phyloP scores from a whole-genome alignment of 192 early-diverging fungal species.

The Spinellus fusiger region DNA sequence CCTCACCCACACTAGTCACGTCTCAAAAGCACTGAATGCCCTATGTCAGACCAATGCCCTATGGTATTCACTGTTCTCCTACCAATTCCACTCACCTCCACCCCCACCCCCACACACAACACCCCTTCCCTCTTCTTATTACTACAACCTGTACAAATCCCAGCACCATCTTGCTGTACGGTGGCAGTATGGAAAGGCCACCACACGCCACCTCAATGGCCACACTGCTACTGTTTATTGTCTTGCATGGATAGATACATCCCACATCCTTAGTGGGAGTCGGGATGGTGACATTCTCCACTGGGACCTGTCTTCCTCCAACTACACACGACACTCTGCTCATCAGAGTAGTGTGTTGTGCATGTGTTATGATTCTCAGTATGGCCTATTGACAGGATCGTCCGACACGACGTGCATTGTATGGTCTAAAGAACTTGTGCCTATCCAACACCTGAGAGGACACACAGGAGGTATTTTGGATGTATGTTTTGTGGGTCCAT shows the following conservation, averaged over 20 bases:
- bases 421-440: conserved; percentile 58
- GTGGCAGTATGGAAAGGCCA: conserved; percentile 46
- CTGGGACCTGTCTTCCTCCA: conserved; percentile 69
- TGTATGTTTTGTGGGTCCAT: conserved; percentile 64
- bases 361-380: conserved; percentile 63
- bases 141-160: conserved; percentile 59
- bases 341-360: conserved; percentile 72
- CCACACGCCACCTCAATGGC: conserved; percentile 57
- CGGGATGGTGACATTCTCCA: conserved; percentile 71
- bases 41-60: background rate
- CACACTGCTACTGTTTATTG: conserved; percentile 88
- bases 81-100: background rate
- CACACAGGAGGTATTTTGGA: conserved; percentile 81
- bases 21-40: background rate
- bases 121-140: background rate
- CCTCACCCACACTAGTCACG: background rate
- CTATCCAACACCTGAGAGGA: conserved; percentile 52
- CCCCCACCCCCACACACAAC: background rate
- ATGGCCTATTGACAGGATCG: conserved; percentile 75
- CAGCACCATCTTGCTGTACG: conserved; percentile 49
- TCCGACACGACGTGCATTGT: conserved; percentile 80
- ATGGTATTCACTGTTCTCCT: background rate
- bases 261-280: conserved; percentile 72
- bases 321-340: conserved; percentile 47
- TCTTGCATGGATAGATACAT: conserved; percentile 67